Percentiles rank a stretch among this genome's conserved stretches.
Conservation (phyloP, 225 moss, liverwort and hornwort species). For the Physcomitrium patens region DNA sequence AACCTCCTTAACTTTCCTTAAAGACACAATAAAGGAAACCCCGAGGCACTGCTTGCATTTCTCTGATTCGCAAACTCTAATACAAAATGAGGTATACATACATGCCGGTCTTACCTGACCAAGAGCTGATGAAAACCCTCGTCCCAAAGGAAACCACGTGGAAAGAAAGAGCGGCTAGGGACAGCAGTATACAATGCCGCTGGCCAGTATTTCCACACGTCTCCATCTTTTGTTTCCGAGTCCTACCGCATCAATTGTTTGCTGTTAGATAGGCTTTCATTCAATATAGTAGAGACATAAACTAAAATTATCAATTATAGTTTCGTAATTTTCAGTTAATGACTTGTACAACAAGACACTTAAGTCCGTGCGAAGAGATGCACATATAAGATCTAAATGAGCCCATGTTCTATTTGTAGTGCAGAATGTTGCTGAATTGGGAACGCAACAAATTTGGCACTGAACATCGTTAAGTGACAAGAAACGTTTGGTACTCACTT, state of each 20-base stretch:
- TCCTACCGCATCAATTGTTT: slow-evolving; percentile 36
- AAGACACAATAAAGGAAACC: slow-evolving; percentile 4
- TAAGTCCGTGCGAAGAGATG: background rate
- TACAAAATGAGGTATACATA: background rate
- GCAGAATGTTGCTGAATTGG: background rate
- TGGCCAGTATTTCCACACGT: slow-evolving; percentile 92
- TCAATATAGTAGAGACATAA: background rate
- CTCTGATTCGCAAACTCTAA: slow-evolving; percentile 1
- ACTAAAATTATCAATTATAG: background rate
- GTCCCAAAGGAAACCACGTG: slow-evolving; percentile 98
- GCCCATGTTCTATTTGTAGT: background rate
- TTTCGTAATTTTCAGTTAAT: background rate
- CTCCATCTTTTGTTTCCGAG: slow-evolving; percentile 46
- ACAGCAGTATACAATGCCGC: slow-evolving; percentile 91
- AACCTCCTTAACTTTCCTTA: slow-evolving; percentile 12
- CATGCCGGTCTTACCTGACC: slow-evolving; percentile 55
- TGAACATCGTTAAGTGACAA: slow-evolving; percentile 11
- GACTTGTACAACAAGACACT: background rate
- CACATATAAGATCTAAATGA: background rate
- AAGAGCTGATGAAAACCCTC: slow-evolving; percentile 99
- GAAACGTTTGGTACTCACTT: slow-evolving; percentile 43
- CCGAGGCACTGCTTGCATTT: background rate
- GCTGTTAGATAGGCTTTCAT: background rate
- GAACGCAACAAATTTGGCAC: slow-evolving; percentile 20
- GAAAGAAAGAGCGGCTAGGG: slow-evolving; percentile 97